Percentiles rank a stretch among this genome's conserved stretches.
Conservation (phyloP, 2,329 filamentous ascomycete species). For the Hypoxylon sp. region DNA sequence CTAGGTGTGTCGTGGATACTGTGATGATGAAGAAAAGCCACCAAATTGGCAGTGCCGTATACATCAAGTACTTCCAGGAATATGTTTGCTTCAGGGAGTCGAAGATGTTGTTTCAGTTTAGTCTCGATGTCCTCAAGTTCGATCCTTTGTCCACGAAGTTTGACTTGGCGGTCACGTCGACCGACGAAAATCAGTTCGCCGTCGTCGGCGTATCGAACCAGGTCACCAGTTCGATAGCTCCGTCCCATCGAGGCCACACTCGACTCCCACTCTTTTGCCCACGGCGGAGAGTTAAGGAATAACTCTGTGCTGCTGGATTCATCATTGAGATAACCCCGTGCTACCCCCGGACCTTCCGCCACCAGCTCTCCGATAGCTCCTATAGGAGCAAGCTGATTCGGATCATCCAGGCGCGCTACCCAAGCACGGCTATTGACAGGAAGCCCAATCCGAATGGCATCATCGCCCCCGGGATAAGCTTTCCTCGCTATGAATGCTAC, state of each 20-base stretch:
- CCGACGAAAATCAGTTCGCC: neutral
- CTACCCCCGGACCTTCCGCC: neutral
- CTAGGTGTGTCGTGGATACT: neutral
- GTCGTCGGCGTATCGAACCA: neutral
- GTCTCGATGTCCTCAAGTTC: constrained; percentile 5
- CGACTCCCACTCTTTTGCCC: neutral
- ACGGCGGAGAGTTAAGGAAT: neutral
- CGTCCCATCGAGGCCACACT: neutral
- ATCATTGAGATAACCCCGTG: neutral
- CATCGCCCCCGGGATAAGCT: neutral
- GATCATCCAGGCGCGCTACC: neutral
- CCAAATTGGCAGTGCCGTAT: too few relatives aligned
- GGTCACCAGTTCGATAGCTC: neutral
- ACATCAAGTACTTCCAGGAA: too few relatives aligned
- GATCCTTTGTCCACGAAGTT: neutral
- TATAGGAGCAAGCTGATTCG: neutral
- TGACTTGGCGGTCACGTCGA: constrained; percentile 1
- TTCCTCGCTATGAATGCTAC: neutral
- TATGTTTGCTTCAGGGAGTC: neutral
- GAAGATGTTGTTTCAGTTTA: neutral
- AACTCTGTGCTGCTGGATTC: neutral
- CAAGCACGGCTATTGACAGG: neutral
- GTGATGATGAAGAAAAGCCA: too few relatives aligned
- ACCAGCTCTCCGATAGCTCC: neutral
- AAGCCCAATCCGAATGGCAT: neutral